Evolutionary conservation across 345 rosid genomes (phyloP).

Genomic region (Fremontodendron californicum): DNA sequence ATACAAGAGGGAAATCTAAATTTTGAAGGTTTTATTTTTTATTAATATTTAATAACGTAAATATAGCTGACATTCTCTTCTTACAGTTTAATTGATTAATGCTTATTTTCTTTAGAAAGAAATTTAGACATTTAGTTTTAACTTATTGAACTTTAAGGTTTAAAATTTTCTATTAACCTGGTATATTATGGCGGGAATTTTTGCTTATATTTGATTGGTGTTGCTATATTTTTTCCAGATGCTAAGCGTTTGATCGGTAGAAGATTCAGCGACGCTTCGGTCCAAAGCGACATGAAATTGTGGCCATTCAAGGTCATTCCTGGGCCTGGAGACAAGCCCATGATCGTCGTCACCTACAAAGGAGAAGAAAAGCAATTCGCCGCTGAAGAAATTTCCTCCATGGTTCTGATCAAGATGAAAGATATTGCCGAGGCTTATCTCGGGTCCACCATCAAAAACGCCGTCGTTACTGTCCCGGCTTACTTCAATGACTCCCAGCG

Average conservation of each 20-base stretch:
- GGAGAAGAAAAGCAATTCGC: constrained; percentile 70
- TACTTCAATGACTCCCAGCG: constrained; percentile 81
- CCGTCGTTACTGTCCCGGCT: constrained; percentile 72
- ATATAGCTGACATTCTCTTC: not conserved
- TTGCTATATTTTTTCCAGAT: constrained; percentile 29
- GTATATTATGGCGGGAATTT: not conserved
- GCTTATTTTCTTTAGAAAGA: not conserved
- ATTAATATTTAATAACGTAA: not conserved
- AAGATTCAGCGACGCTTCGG: constrained; percentile 54
- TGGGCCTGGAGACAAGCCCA: constrained; percentile 71
- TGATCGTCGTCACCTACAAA: constrained; percentile 62
- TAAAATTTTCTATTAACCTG: not conserved
- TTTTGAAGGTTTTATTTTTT: not conserved
- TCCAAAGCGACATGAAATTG: constrained; percentile 63
- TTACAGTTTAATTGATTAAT: not conserved
- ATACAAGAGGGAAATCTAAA: not conserved
- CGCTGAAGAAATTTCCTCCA: constrained; percentile 72
- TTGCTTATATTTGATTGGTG: not conserved
- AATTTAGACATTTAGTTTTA: not conserved
- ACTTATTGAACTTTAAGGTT: not conserved
- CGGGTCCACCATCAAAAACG: constrained; percentile 58
- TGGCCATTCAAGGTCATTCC: constrained; percentile 74
- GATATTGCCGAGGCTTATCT: constrained; percentile 82
- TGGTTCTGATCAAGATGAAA: constrained; percentile 77
- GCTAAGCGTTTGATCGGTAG: constrained; percentile 75